Evolutionary conservation across 2,329 filamentous ascomycete genomes (phyloP).

Genomic region (Monilinia vaccinii-corymbosi): DNA sequence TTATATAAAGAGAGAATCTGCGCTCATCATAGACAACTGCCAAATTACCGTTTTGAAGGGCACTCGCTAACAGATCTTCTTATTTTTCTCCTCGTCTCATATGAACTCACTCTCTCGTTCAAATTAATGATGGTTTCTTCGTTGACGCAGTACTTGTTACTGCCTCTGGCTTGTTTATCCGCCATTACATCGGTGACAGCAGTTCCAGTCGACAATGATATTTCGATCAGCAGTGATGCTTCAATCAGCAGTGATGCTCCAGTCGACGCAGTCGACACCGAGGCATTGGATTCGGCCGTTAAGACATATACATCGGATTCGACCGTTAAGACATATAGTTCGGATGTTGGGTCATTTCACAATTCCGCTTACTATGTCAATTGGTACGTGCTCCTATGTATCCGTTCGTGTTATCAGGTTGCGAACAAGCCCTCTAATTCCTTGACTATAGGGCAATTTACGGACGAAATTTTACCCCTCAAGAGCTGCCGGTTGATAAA

Average conservation of each 20-base stretch:
- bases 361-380: not conserved
- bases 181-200: not conserved
- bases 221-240: not conserved
- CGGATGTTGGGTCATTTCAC: not conserved
- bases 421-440: not conserved
- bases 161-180: not conserved
- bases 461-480: not conserved
- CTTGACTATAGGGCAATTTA: not conserved
- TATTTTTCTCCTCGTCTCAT: not conserved
- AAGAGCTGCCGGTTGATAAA: conserved; percentile 58
- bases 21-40: no score
- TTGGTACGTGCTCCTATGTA: not conserved
- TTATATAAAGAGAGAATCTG: no score
- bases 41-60: not conserved
- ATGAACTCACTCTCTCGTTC: not conserved
- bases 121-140: not conserved
- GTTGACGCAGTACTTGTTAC: not conserved
- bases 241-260: not conserved
- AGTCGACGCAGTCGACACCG: not conserved
- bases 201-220: not conserved
- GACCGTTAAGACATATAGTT: no score
- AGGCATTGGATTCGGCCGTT: no score
- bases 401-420: not conserved
- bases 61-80: not conserved
- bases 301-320: no score